Evolutionary conservation across 805 yeast species (phyloP).

Genomic region (Kregervanrija fluxuum): DNA sequence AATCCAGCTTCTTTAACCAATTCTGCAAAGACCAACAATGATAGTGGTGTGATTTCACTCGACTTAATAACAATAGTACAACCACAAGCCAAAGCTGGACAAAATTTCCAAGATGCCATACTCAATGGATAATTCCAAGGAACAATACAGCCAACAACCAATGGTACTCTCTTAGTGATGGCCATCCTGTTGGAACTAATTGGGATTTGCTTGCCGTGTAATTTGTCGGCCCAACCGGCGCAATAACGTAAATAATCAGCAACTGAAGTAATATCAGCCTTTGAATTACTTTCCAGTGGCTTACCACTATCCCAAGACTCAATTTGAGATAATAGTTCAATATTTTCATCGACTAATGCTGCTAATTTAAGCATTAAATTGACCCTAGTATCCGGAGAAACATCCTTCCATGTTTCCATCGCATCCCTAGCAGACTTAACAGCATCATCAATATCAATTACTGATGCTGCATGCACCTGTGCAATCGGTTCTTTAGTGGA

Average conservation of each 20-base stretch:
- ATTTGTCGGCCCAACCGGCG: conserved; percentile 59
- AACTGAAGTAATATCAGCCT: conserved; percentile 40
- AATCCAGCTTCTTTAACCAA: conserved; percentile 59
- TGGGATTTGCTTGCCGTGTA: conserved; percentile 36
- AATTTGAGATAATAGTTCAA: conserved; percentile 41
- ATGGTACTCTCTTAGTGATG: conserved; percentile 62
- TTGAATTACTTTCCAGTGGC: conserved; percentile 40
- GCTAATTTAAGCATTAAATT: conserved; percentile 40
- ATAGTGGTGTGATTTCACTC: conserved; percentile 70
- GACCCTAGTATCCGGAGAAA: conserved; percentile 34
- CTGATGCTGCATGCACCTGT: conserved; percentile 39
- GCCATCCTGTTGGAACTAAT: conserved; percentile 43
- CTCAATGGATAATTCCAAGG: conserved; percentile 70
- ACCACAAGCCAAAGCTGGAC: conserved; percentile 79
- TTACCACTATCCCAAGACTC: conserved; percentile 55
- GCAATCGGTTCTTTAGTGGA: conserved; percentile 41
- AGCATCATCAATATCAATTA: conserved; percentile 42
- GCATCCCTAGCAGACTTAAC: conserved; percentile 43
- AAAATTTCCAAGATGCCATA: conserved; percentile 77
- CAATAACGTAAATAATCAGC: conserved; percentile 42
- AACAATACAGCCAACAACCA: conserved; percentile 59
- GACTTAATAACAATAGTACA: conserved; percentile 66
- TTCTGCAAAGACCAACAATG: conserved; percentile 53
- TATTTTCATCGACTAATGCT: conserved; percentile 40
- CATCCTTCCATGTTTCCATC: conserved; percentile 39